Base-by-base conservation (phyloP, 2,329 filamentous ascomycete genomes). In the Cadophora gregata region DNA sequence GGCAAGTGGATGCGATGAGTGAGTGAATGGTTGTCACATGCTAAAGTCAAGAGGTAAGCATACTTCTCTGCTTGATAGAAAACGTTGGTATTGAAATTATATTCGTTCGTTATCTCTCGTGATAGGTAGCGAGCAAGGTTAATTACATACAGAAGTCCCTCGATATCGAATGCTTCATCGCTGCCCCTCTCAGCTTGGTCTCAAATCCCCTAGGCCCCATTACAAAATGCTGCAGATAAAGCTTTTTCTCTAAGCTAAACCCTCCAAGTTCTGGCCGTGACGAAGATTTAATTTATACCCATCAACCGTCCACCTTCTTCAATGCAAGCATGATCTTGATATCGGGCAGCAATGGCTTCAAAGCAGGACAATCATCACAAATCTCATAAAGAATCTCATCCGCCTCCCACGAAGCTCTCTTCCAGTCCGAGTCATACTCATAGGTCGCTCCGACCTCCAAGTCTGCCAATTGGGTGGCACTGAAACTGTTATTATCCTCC, bases 361-460 rank as follows among this genome's bases (percentile, higher is more conserved):
- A 10, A 21, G 19, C 19, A 21, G 42, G n/a, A 10, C n/a, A 21
- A 21, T 47, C 27, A 53, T 53, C 25, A 16, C 25, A 29, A 8
- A 53, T 31, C 50, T 53, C 50, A 31, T 53, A 53, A 12, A 53
- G 27, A n/a, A 53, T 29, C 16, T 53, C 50, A 31, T 29, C 25
- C 12, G 27, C 25, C 16, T 53, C 50, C 6, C 10, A 31, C 10
- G 27, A 19, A 31, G 14, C 6, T 8, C 16, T 16, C 16, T n/a
- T 31, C 50, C 25, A 31, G 27, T 31, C 14, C 27, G 14, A 31
- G 25, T n/a, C 24, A 8, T 53, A n/a, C 25, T 53, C 50, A 53
- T 53, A 53, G 4, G 27, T 31, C 1, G 25, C 50, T 10, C 27
- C 50, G 6, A 53, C 16, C 50, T 53, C 50, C 27, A 53, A 31